These are phyloP conservation scores for Phytophthora boehmeriae DNA, from an alignment of 352 stramenopile genomes.

Conservation along the genomic window DNA sequence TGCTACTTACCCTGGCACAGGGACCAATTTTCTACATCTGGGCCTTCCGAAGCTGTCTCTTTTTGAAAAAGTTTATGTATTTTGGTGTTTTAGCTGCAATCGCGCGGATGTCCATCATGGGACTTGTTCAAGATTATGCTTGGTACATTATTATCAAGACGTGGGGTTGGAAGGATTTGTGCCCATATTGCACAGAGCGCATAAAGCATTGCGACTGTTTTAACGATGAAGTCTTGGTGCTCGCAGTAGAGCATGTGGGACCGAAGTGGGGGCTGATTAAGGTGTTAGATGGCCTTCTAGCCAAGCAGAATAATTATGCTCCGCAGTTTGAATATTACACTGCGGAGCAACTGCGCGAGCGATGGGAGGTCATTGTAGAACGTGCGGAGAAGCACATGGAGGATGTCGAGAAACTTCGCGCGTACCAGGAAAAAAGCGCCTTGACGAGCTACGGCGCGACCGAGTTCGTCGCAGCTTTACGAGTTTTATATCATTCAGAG, in stretches of 20 bases:
- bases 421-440: constrained; percentile 54
- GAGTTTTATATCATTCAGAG: constrained; percentile 30
- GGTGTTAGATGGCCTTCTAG: constrained; percentile 52
- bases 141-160: constrained; percentile 70
- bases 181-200: constrained; percentile 70
- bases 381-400: constrained; percentile 61
- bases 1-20: constrained; percentile 62
- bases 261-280: constrained; percentile 75
- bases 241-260: constrained; percentile 58
- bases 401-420: constrained; percentile 62
- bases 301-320: constrained; percentile 47
- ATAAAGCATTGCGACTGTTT: constrained; percentile 76
- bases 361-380: constrained; percentile 64
- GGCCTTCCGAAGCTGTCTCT: constrained; percentile 59
- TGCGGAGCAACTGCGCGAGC: constrained; percentile 59
- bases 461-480: constrained; percentile 41
- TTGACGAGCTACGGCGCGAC: constrained; percentile 35
- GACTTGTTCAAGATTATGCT: constrained; percentile 46
- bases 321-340: constrained; percentile 68
- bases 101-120: constrained; percentile 61
- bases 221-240: constrained; percentile 68
- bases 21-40: constrained; percentile 74
- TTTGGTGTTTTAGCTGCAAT: constrained; percentile 60
- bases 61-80: constrained; percentile 69
- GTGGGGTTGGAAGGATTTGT: constrained; percentile 68